phyloP scores from a whole-genome alignment of 2,329 filamentous ascomycete species.

The Colletotrichum tropicicola region DNA sequence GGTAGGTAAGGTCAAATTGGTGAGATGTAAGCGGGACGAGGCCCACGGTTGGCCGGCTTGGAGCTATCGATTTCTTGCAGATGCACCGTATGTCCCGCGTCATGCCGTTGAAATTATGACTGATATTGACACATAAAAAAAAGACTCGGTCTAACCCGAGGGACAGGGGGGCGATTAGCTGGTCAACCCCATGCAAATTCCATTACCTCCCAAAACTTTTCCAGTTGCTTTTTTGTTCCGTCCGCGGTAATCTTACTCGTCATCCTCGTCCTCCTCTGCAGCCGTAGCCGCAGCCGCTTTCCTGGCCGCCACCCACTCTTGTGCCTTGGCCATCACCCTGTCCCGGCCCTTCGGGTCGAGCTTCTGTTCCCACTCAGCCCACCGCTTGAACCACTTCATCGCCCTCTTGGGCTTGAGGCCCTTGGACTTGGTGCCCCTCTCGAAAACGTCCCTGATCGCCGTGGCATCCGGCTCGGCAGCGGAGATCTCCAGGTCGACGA shows the following conservation, averaged over 20 bases:
- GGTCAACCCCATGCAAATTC: constrained; percentile 12
- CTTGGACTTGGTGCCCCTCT: constrained; percentile 76
- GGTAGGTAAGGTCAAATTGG: background rate
- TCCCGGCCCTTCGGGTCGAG: constrained; percentile 64
- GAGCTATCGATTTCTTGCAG: background rate
- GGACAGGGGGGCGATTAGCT: background rate
- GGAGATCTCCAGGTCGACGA: constrained; percentile 84
- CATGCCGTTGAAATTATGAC: background rate
- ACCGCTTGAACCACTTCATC: constrained; percentile 89
- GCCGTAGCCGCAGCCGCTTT: constrained; percentile 50
- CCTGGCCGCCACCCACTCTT: constrained; percentile 71
- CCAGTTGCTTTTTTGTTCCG: background rate
- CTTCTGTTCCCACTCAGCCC: constrained; percentile 86
- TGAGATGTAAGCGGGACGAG: background rate
- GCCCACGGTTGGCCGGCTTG: too few species aligned
- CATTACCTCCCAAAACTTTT: constrained; percentile 23
- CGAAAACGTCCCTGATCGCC: constrained; percentile 79
- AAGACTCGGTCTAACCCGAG: constrained; percentile 6
- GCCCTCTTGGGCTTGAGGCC: constrained; percentile 84
- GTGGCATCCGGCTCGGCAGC: constrained; percentile 63
- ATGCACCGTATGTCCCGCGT: constrained; percentile 3
- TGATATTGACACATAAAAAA: constrained; percentile 19
- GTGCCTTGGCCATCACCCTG: constrained; percentile 75
- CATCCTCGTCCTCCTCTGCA: constrained; percentile 45
- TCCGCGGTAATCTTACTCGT: constrained; percentile 35